Conservation (phyloP, 768 basidiomycete genomes). For the Podaxis sp. region DNA sequence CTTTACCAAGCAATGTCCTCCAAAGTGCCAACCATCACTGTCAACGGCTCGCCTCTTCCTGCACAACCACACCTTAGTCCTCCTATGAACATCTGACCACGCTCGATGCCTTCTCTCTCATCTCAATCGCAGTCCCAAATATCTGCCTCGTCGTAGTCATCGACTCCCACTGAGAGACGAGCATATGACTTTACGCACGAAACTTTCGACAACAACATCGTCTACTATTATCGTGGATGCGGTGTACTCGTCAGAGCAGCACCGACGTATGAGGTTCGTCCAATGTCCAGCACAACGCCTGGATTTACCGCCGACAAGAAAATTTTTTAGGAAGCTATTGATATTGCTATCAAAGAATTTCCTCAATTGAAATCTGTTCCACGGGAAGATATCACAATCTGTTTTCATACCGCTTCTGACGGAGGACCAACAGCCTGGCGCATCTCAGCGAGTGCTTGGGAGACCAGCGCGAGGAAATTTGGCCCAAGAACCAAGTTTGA, state of each 20-base stretch:
- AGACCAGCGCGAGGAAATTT: conserved; percentile 10
- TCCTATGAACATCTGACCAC: not conserved
- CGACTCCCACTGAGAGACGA: not conserved
- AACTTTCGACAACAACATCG: conserved; percentile 44
- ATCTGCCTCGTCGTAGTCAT: not conserved
- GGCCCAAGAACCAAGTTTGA: conserved; percentile 7
- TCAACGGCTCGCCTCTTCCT: not conserved
- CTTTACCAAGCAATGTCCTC: not conserved
- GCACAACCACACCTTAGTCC: not conserved
- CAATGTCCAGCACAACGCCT: too few relatives aligned
- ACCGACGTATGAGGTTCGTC: conserved; percentile 36
- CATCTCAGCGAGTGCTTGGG: conserved; percentile 53
- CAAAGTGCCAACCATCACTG: not conserved
- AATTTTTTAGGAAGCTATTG: conserved; percentile 41
- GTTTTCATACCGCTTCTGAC: conserved; percentile 28
- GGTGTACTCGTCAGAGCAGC: conserved; percentile 33
- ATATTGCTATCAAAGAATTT: conserved; percentile 47
- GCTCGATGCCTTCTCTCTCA: not conserved
- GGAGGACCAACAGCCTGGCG: conserved; percentile 32
- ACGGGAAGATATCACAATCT: conserved; percentile 41
- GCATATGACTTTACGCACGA: conserved; percentile 18
- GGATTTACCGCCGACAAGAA: not conserved
- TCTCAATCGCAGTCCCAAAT: not conserved
- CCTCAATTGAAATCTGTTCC: conserved; percentile 32
- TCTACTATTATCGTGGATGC: conserved; percentile 26